Evolutionary conservation across 176 grass and related monocot species (phyloP).

Genomic region (Triticum aestivum): DNA sequence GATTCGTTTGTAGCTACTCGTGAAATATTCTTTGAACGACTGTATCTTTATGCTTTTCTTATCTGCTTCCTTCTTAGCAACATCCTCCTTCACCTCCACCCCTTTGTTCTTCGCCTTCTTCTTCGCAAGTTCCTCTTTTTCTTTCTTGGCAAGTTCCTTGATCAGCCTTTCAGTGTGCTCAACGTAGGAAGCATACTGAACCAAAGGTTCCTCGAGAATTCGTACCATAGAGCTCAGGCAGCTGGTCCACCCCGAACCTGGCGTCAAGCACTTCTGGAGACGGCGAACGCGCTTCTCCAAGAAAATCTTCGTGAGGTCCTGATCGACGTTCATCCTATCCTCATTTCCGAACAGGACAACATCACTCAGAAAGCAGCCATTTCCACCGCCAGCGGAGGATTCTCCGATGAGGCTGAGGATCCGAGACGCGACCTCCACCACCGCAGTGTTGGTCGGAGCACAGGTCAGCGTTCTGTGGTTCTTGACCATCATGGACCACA

Average conservation of each 20-base stretch:
- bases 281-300: conserved; percentile 33
- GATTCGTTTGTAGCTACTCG: background rate
- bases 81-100: background rate
- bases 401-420: conserved; percentile 32
- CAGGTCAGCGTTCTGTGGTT: conserved; percentile 57
- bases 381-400: background rate
- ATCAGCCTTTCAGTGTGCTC: background rate
- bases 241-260: conserved; percentile 34
- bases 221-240: conserved; percentile 41
- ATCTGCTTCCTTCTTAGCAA: background rate
- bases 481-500: conserved; percentile 48
- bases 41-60: background rate
- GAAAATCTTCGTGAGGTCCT: conserved; percentile 39
- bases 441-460: conserved; percentile 78
- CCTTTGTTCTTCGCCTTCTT: background rate
- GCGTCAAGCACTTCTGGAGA: conserved; percentile 42
- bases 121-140: background rate
- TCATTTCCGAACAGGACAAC: conserved; percentile 66
- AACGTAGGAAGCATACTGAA: conserved; percentile 30
- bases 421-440: conserved; percentile 51
- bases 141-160: background rate
- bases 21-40: conserved; percentile 28
- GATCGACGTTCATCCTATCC: conserved; percentile 40
- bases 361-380: conserved; percentile 29
- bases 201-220: conserved; percentile 43